phyloP scores from a whole-genome alignment of 768 basidiomycete species.

The Boletales sp. region DNA sequence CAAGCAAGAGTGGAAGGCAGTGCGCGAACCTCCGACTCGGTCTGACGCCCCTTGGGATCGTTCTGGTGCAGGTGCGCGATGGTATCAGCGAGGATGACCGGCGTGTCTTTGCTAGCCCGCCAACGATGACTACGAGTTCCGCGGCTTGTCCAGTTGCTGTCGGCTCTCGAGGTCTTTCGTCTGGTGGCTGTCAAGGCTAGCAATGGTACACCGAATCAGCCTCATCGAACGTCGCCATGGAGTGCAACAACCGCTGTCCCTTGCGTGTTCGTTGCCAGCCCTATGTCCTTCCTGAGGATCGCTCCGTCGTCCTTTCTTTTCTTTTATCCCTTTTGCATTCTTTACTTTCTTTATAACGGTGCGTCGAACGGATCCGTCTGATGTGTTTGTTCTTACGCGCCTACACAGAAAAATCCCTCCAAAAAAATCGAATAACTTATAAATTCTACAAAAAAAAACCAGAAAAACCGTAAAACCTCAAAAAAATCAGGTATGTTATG shows the following conservation, averaged over 20 bases:
- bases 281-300: background rate
- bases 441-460: background rate
- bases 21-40: background rate
- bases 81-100: background rate
- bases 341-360: background rate
- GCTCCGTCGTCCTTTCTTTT: slow-evolving; percentile 3
- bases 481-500: background rate
- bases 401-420: background rate
- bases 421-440: background rate
- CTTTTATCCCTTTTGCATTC: background rate
- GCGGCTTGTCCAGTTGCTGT: background rate
- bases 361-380: background rate
- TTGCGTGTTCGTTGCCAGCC: background rate
- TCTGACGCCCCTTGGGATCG: background rate
- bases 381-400: background rate
- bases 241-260: background rate
- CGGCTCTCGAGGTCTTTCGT: background rate
- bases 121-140: background rate
- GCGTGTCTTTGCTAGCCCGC: background rate
- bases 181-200: background rate
- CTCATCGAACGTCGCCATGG: background rate
- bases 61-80: background rate
- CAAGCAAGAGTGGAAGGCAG: slow-evolving; percentile 1
- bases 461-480: background rate
- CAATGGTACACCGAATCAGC: too few relatives aligned